Base-by-base conservation (phyloP, 306 rosid genomes). In the Amphicarpaea edgeworthii region DNA sequence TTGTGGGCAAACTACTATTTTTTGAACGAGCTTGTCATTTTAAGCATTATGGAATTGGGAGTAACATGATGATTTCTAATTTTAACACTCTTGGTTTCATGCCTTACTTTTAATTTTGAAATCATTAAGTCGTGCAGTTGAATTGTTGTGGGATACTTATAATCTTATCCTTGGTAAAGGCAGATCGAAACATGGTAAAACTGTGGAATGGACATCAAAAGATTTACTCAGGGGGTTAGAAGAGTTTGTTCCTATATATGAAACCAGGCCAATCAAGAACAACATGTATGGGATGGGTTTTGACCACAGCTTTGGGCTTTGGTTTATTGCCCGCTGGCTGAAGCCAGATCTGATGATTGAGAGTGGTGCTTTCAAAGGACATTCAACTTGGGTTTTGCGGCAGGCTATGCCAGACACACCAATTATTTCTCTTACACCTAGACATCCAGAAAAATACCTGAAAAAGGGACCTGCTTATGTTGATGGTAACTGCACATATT, bases 351-450 rank as follows among this genome's bases (percentile, higher is more conserved):
- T 96, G 86, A 90, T 96, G 97, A 90, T 96, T 1, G 99, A 90
- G 89, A 96, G 98, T 65, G 99, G 99, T 42, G 99, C 96, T 69
- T 96, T 92, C 89, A 96, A 93, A 88, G 99, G 98, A 58, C 99
- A 96, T 74, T 96, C 99, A 38, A 96, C 99, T 72, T 96, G 99
- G 99, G 96, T 96, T 66, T 82, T 96, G 82, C 86, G 99, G 78
- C 98, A 96, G 80, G 98, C 99, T 19, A 89, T 89, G 99, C 98
- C 97, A 1, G 83, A 88, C 54, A 83, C 90, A 0, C 88, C 85
- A 3, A 92, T 96, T 70, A 70, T 96, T 65, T 92, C 99, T 21
- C 81, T 96, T 67, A 75, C 99, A 28, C 32, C 32, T 28, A 28
- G 32, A 5, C 32, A 28, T 28, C 32, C 99, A 0, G 98, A 89